Conservation (phyloP, 169 alveolate species). For the Plasmodium blacklocki region DNA sequence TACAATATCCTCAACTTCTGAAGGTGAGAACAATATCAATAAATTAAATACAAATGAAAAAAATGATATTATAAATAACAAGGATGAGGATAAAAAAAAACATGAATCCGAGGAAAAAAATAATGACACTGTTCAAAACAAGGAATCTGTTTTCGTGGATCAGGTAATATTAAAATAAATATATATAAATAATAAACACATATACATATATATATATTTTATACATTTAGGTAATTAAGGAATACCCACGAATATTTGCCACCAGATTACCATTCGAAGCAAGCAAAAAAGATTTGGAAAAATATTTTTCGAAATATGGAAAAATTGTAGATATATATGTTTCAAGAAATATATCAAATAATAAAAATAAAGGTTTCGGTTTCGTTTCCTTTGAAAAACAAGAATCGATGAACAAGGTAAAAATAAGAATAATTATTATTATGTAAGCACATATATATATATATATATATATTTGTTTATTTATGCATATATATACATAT, state of each 20-base stretch:
- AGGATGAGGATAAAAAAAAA: background rate
- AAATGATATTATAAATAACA: background rate
- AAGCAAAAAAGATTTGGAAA: slow-evolving; percentile 82
- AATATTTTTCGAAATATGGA: slow-evolving; percentile 77
- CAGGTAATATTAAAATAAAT: background rate
- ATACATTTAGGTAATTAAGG: slow-evolving; percentile 15
- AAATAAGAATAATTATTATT: background rate
- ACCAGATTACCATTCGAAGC: slow-evolving; percentile 85
- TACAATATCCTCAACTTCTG: slow-evolving; percentile 3
- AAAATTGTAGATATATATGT: slow-evolving; percentile 56
- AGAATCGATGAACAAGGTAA: slow-evolving; percentile 74
- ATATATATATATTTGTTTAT: background rate
- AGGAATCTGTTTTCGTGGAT: background rate
- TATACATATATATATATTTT: too few species aligned
- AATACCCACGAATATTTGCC: slow-evolving; percentile 81
- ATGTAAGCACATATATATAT: background rate
- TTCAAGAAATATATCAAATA: slow-evolving; percentile 22
- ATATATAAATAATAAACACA: too few species aligned
- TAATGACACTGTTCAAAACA: background rate
- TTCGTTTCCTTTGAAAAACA: slow-evolving; percentile 85
- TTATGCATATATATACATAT: background rate
- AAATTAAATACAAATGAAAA: slow-evolving; percentile 11
- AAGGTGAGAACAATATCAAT: background rate
- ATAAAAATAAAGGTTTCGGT: slow-evolving; percentile 86
- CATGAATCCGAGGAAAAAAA: background rate